Evolutionary conservation across 768 basidiomycete species (phyloP), one percentile per base, ranked within the genome.

Genomic region (Boletus pseudopeckii): DNA sequence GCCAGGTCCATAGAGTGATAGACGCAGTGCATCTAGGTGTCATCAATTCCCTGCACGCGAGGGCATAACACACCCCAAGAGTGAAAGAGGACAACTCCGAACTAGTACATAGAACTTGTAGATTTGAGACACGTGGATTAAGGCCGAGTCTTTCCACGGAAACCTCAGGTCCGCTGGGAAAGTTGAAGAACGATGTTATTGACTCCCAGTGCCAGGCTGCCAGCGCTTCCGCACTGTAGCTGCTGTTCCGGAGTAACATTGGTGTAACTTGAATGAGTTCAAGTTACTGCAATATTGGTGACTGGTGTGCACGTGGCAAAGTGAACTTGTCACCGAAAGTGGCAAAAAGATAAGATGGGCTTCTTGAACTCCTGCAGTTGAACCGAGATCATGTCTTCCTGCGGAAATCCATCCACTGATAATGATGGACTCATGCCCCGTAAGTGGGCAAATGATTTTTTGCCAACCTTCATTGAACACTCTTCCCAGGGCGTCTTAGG

Each of bases 401-500:
- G 88, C 64, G 87, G 82, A 51, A 86, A 86, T 60, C 84, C 87
- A 13, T 71, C 75, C 45, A 66, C 68, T 7, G 85, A 86, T 40
- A 67, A 73, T 41, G 84, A 87, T 70, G 78, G 75, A 4, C 71
- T 86, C 41, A 90, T 90, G 87, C 75, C 76, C 60, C 80, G 88
- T 88, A 67, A 70, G 85, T 68, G 2, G 5, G 2, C 28, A 22
- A 34, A 24, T 5, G 6, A 20, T 40, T 4, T 6, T 15, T 11
- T 24, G 38, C 54, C 20, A 4, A 30, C 11, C 30, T 13, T 54
- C 3, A 45, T 47, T 32, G 32, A 60, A 44, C 42, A 34, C 26
- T 38, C 45, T 34, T 56, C 11, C 4, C 43, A 91, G 89, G 80
- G 32, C 82, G 84, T 24, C 71, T 74, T 48, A 89, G 81, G 62